Percentiles rank a stretch among this genome's conserved stretches.
Evolutionary conservation across 1,284 basidiomycete species (phyloP).

Genomic region (Xanthoconium separans): DNA sequence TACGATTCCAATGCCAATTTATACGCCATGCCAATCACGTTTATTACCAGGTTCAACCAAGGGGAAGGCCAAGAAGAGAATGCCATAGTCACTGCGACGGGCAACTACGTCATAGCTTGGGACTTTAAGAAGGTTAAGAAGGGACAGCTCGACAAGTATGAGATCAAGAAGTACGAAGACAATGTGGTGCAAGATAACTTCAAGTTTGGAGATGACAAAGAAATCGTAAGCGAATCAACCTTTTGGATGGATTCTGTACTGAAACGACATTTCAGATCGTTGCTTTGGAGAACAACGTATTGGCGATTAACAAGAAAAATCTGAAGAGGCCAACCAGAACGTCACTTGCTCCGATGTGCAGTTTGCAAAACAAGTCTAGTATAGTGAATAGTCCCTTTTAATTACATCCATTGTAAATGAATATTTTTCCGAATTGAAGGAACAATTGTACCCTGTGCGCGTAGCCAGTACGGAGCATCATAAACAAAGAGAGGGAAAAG

Average conservation of each 20-base stretch:
- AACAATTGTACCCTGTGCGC: slow-evolving; percentile 15
- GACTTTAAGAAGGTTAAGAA: slow-evolving; percentile 96
- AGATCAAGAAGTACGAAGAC: slow-evolving; percentile 96
- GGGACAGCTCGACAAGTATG: slow-evolving; percentile 88
- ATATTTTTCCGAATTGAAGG: not conserved
- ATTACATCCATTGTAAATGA: slow-evolving; percentile 11
- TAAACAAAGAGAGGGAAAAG: not conserved
- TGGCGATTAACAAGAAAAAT: slow-evolving; percentile 92
- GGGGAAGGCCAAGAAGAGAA: slow-evolving; percentile 87
- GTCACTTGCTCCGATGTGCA: slow-evolving; percentile 58
- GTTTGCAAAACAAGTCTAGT: slow-evolving; percentile 50
- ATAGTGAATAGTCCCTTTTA: slow-evolving; percentile 76
- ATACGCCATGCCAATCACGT: not conserved
- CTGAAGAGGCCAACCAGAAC: slow-evolving; percentile 84
- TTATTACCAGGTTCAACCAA: slow-evolving; percentile 78
- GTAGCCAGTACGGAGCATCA: not conserved
- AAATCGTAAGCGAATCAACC: slow-evolving; percentile 67
- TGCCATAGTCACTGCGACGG: slow-evolving; percentile 94
- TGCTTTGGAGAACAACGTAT: slow-evolving; percentile 91
- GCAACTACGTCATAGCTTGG: slow-evolving; percentile 95
- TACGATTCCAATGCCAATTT: not conserved
- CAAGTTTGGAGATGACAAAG: slow-evolving; percentile 92
- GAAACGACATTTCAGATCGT: slow-evolving; percentile 64
- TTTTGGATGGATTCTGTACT: slow-evolving; percentile 3
- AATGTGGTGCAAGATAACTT: slow-evolving; percentile 95